These are phyloP conservation scores for Colletotrichum spaethianum DNA, from an alignment of 2,329 filamentous ascomycete species.

Conservation along the genomic window DNA sequence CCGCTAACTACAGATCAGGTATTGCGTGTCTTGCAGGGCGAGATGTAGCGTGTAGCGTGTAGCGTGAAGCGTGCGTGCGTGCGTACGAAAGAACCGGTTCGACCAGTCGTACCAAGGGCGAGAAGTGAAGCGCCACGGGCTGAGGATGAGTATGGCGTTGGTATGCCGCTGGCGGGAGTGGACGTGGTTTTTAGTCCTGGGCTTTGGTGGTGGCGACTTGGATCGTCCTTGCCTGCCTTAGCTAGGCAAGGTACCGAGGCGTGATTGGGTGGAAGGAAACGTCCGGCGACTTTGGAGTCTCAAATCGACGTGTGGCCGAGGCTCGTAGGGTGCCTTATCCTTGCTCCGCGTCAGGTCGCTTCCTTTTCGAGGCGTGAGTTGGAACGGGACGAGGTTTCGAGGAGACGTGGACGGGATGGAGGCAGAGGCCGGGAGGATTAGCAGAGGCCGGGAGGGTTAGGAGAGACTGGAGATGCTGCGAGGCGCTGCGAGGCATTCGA, in stretches of 20 bases:
- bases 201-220: conserved; percentile 38
- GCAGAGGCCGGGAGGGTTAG: neutral
- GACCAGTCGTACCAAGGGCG: conserved; percentile 32
- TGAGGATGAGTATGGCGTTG: conserved; percentile 30
- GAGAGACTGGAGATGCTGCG: neutral
- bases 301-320: conserved; percentile 21
- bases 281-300: conserved; percentile 7
- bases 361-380: neutral
- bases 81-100: conserved; percentile 27
- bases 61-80: conserved; percentile 27
- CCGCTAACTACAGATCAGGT: conserved; percentile 31
- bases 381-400: neutral
- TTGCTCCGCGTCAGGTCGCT: neutral
- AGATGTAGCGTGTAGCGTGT: neutral
- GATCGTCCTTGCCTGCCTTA: conserved; percentile 33
- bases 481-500: neutral
- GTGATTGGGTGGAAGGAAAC: conserved; percentile 14
- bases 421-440: neutral
- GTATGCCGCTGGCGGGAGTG: conserved; percentile 29
- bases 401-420: neutral
- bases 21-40: conserved; percentile 10
- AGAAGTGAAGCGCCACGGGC: conserved; percentile 38
- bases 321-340: conserved; percentile 10
- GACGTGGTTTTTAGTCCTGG: conserved; percentile 37
- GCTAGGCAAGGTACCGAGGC: conserved; percentile 31